Percentiles rank a stretch among this genome's conserved stretches.
These are phyloP conservation scores for Cryptosporidium tyzzeri DNA, from an alignment of 169 alveolate species.

Conservation along the genomic window DNA sequence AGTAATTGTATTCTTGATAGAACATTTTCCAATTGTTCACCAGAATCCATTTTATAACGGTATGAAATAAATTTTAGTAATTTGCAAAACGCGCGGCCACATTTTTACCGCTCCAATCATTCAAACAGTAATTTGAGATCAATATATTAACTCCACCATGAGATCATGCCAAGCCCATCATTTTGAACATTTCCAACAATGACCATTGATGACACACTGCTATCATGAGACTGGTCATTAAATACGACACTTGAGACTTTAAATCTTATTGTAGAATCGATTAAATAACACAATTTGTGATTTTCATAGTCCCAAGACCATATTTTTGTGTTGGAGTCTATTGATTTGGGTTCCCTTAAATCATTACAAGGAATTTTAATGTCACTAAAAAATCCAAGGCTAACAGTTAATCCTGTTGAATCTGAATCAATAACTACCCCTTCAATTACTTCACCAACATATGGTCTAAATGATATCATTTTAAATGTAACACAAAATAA, in stretches of 20 bases:
- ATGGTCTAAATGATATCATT: constrained; percentile 68
- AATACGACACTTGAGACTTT: constrained; percentile 41
- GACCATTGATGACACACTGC: constrained; percentile 35
- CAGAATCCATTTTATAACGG: constrained; percentile 53
- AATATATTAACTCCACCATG: constrained; percentile 65
- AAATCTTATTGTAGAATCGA: constrained; percentile 53
- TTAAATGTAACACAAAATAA: constrained; percentile 26
- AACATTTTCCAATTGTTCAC: constrained; percentile 5
- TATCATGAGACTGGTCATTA: constrained; percentile 30
- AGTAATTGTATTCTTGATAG: constrained; percentile 52
- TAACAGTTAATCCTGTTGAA: constrained; percentile 65
- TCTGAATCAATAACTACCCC: constrained; percentile 55
- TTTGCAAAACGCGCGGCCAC: constrained; percentile 10
- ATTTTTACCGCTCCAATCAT: neutral
- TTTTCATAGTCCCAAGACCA: constrained; percentile 76
- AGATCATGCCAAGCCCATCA: constrained; percentile 73
- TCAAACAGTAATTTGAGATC: neutral
- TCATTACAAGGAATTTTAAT: constrained; percentile 66
- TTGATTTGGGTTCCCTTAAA: constrained; percentile 67
- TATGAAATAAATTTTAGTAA: neutral
- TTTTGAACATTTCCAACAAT: constrained; percentile 65
- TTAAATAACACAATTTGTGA: constrained; percentile 37
- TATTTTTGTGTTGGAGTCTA: constrained; percentile 30
- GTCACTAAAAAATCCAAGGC: constrained; percentile 68
- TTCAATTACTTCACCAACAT: constrained; percentile 51